Base-by-base conservation (phyloP, 129 eudicot species). In the Centaurea solstitialis region DNA sequence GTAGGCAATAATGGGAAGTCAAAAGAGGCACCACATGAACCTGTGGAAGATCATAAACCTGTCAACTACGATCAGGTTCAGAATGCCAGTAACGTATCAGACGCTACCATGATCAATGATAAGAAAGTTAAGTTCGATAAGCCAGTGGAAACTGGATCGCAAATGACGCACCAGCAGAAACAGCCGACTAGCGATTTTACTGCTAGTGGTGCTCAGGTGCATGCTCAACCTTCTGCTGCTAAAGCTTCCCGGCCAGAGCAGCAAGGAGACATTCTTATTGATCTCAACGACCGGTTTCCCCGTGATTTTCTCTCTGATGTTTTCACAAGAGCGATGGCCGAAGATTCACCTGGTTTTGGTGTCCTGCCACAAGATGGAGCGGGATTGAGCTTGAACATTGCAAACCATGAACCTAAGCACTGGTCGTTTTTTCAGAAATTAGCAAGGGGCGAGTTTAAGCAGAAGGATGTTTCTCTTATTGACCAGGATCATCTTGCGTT, bases 351-450 rank as follows among this genome's bases (percentile, higher is more conserved):
- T 30, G 87, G 87, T 77, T 71, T 89, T 0, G 80, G 87, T 80
- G 85, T 80, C 6, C 83, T 93, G 79, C 93, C 82, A 66, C 89
- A 88, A 67, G 99, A 95, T 89, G 98, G 98, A 47, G 85, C 82
- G 43, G 97, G 97, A 71, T 61, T 89, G 87, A 95, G 99, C 76
- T 72, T 95, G 86, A 93, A 95, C 82, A 84, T 95, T 76, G 93
- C 90, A 73, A 95, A 92, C 75, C 92, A 89, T 82, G 98, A 95
- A 50, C 97, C 98, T 33, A 90, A 95, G 80, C 89, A 87, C 79
- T 95, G 99, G 99, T 95, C 99, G 0, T 95, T 83, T 86, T 95
- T 95, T 82, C 94, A 95, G 86, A 93, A 94, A 76, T 83, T 95
- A 76, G 99, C 98, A n/a, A 80, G 90, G 68, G 84, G 93, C 70